Evolutionary conservation across 192 early-diverging fungal genomes (phyloP), one percentile per base, ranked within the genome.

Genomic region (Mortierella hygrophila): DNA sequence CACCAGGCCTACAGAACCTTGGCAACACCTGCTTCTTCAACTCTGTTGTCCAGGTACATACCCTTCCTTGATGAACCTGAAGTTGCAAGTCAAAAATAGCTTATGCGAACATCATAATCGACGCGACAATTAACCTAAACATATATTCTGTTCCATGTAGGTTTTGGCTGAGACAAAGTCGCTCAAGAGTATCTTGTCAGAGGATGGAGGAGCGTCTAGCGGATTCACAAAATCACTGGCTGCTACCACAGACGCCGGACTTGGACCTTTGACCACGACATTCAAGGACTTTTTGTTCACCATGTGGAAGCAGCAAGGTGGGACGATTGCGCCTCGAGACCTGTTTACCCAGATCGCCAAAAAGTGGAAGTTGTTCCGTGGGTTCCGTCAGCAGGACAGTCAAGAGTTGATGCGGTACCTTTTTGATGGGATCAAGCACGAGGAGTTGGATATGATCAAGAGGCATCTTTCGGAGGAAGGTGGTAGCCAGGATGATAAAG

Each of bases 1-100:
- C 88, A 1, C 88, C 94, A 6, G 95, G 95, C 0, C 81, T 96
- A 18, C 76, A 68, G 20, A 96, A 96, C 74, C 89, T 96, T 68
- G 95, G 95, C 23, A 96, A 96, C 70, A 96, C 95, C 1, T 96
- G 95, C 77, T 96, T 96, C 72, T 96, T 96, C 87, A 96, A 96
- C 75, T 93, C 93, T 20, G 91, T 94, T 23, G 88, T 94, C 77
- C 94, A 95, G 90, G 91, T 89, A 65, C 13, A 41, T 40, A 23
- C 23, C 11, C 20, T 21, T 13, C 38, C 38, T 44, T n/a, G 4
- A 15, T 15, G 35, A 40, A n/a, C n/a, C 54, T 55, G 18, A 38
- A 35, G 4, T 42, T 32, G 0, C 2, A 37, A 18, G 0, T 52
- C 68, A 37, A 38, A 38, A 35, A 20, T 21, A 16, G 6, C 49